These are phyloP conservation scores for Hymenoscyphus repandus DNA, from an alignment of 2,329 filamentous ascomycete genomes.

Conservation along the genomic window DNA sequence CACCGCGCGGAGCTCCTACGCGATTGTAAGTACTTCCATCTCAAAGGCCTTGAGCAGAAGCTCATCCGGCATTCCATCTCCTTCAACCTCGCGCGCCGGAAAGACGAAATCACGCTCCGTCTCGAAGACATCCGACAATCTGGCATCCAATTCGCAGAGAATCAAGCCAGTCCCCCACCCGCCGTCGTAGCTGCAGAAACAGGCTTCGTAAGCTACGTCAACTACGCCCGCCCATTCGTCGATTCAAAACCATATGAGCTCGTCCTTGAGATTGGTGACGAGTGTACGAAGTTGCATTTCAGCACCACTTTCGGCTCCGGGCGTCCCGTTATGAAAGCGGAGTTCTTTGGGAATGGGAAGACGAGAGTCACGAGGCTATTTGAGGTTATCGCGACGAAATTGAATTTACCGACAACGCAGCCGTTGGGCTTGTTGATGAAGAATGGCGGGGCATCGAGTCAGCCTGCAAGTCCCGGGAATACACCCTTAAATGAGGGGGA, in stretches of 20 bases:
- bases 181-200: constrained; percentile 19
- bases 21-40: constrained; percentile 88
- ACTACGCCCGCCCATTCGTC: constrained; percentile 81
- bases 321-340: constrained; percentile 47
- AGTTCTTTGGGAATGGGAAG: constrained; percentile 69
- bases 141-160: constrained; percentile 62
- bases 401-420: constrained; percentile 59
- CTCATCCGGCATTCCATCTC: constrained; percentile 72
- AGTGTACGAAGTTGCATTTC: constrained; percentile 55
- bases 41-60: constrained; percentile 85
- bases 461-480: constrained; percentile 61
- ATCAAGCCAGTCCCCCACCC: constrained; percentile 33
- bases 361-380: constrained; percentile 67
- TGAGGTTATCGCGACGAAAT: constrained; percentile 75
- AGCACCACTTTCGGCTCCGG: not conserved
- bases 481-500: constrained; percentile 63
- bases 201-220: constrained; percentile 51
- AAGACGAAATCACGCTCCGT: constrained; percentile 71
- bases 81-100: constrained; percentile 65
- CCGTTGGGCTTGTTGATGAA: constrained; percentile 64
- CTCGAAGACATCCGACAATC: constrained; percentile 86
- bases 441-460: constrained; percentile 54
- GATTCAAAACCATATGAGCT: constrained; percentile 70
- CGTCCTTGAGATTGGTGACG: constrained; percentile 72
- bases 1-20: constrained; percentile 74